Evolutionary conservation across 148 eudicot species (phyloP).

Genomic region (Persicaria maculosa): DNA sequence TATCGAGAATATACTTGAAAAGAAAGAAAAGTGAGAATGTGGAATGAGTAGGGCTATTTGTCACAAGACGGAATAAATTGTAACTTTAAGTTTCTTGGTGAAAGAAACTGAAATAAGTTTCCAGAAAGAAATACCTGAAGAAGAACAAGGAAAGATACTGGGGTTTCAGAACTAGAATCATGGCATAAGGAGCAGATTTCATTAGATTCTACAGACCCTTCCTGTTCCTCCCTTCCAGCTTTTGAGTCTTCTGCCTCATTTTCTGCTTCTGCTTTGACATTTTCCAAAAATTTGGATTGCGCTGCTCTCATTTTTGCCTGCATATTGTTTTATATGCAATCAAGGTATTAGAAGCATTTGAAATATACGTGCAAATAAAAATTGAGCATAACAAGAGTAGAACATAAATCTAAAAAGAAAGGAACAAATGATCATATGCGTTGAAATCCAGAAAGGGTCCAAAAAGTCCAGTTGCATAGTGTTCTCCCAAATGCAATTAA

Average conservation of each 20-base stretch:
- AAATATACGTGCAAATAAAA: too few relatives aligned
- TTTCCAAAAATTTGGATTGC: slow-evolving; percentile 82
- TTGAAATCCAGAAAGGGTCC: background rate
- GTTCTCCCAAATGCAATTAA: background rate
- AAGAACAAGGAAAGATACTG: slow-evolving; percentile 72
- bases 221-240: slow-evolving; percentile 37
- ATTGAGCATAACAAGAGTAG: background rate
- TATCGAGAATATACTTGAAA: background rate
- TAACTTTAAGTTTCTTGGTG: background rate
- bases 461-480: background rate
- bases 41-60: background rate
- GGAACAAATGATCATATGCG: background rate
- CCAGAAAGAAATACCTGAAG: slow-evolving; percentile 55
- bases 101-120: background rate
- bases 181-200: slow-evolving; percentile 89
- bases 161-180: slow-evolving; percentile 59
- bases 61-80: background rate
- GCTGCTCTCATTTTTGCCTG: slow-evolving; percentile 96
- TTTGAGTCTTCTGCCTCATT: slow-evolving; percentile 39
- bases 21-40: background rate
- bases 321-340: slow-evolving; percentile 11
- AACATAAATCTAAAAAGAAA: background rate
- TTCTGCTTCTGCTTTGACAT: slow-evolving; percentile 35
- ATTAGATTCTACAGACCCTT: slow-evolving; percentile 30
- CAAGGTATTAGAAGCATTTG: background rate